phyloP scores from a whole-genome alignment of 2,329 filamentous ascomycete species.

The Colletotrichum gigasporum region DNA sequence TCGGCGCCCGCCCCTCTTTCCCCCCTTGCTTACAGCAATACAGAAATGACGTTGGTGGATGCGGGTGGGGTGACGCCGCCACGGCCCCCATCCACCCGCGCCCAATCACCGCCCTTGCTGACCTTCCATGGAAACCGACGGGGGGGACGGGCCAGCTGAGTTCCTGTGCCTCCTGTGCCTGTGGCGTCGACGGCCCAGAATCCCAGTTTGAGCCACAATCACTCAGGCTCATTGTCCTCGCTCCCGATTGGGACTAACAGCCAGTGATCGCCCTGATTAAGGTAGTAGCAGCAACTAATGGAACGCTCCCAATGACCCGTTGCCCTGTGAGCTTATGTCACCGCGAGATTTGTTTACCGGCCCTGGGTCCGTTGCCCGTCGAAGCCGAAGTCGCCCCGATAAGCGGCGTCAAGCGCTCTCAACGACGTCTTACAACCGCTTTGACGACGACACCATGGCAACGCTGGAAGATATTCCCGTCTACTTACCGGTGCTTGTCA shows the following conservation, averaged over 20 bases:
- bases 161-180: slow-evolving; percentile 6
- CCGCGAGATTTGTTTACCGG: too few species aligned
- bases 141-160: background rate
- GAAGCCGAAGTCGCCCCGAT: too few species aligned
- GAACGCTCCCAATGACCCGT: background rate
- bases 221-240: background rate
- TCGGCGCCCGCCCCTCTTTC: slow-evolving; percentile 5
- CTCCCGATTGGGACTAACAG: background rate
- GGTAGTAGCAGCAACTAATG: background rate
- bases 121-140: slow-evolving; percentile 2
- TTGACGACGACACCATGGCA: background rate
- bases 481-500: too few species aligned
- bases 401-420: background rate
- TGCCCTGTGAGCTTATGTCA: background rate
- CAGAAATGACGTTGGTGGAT: slow-evolving; percentile 29
- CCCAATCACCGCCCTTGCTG: background rate
- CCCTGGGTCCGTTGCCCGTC: too few species aligned
- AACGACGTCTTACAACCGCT: background rate
- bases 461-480: too few species aligned
- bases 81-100: background rate
- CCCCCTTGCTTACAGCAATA: slow-evolving; percentile 23
- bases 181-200: slow-evolving; percentile 5
- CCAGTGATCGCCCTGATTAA: background rate
- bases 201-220: slow-evolving; percentile 6
- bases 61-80: slow-evolving; percentile 17